Evolutionary conservation across 75 land plant species (phyloP).

Genomic region (Larix kaempferi): DNA sequence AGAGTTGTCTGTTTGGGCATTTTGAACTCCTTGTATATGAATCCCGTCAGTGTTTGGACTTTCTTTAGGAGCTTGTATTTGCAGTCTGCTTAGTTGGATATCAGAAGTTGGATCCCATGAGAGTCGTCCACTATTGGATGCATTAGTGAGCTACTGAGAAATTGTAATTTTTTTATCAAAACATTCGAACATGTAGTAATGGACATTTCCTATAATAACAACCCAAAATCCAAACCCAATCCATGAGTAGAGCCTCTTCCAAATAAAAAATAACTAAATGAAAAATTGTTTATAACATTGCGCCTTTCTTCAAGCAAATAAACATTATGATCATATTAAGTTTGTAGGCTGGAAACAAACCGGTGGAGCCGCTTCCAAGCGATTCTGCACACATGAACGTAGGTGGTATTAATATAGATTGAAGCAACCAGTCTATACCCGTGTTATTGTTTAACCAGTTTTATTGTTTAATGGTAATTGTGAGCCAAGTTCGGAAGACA

Average conservation of each 20-base stretch:
- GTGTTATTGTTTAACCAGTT: too few relatives aligned
- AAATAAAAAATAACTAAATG: too few relatives aligned
- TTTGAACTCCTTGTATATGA: conserved; percentile 18
- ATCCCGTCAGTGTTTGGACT: conserved; percentile 58
- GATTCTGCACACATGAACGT: too few relatives aligned
- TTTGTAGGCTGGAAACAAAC: neutral
- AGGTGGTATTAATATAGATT: too few relatives aligned
- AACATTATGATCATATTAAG: neutral
- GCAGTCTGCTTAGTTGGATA: conserved; percentile 15
- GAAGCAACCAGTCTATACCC: too few relatives aligned
- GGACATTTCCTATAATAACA: conserved; percentile 7
- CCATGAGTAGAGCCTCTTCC: neutral
- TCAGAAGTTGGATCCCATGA: too few relatives aligned
- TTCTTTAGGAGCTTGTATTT: conserved; percentile 25
- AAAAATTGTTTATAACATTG: neutral
- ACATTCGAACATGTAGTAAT: conserved; percentile 10
- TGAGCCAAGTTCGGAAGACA: too few relatives aligned
- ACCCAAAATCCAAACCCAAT: neutral
- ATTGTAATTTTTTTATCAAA: neutral
- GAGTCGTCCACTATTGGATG: conserved; percentile 25
- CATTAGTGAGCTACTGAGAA: conserved; percentile 24
- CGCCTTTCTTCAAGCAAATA: neutral
- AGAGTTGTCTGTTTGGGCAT: conserved; percentile 11
- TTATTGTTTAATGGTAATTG: too few relatives aligned
- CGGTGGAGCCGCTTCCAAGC: too few relatives aligned